Evolutionary conservation across 768 basidiomycete genomes (phyloP).

Genomic region (Thelephora ganbajun): DNA sequence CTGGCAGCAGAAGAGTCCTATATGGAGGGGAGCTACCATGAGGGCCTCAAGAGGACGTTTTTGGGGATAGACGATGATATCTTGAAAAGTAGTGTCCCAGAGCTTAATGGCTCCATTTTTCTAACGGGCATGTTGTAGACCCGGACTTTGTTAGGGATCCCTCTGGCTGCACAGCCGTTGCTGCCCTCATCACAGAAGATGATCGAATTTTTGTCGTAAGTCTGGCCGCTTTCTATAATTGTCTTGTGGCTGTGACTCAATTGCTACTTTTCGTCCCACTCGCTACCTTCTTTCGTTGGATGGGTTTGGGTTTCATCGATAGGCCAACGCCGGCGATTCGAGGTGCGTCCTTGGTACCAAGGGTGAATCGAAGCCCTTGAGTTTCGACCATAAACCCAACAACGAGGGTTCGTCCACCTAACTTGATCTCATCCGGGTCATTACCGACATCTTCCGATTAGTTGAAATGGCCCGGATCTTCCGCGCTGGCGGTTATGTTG

Average conservation of each 20-base stretch:
- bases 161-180: conserved; percentile 93
- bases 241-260: background rate
- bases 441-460: conserved; percentile 17
- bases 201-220: conserved; percentile 69
- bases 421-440: conserved; percentile 3
- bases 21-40: conserved; percentile 50
- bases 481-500: conserved; percentile 88
- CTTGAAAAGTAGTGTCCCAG: conserved; percentile 46
- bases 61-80: conserved; percentile 92
- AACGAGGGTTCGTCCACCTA: conserved; percentile 47
- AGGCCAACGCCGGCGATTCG: conserved; percentile 99
- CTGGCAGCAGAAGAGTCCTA: conserved; percentile 63
- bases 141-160: conserved; percentile 81
- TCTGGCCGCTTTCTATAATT: conserved; percentile 3
- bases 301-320: conserved; percentile 1
- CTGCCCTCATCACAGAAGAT: conserved; percentile 70
- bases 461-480: conserved; percentile 79
- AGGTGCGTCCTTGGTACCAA: conserved; percentile 75
- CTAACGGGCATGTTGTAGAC: conserved; percentile 30
- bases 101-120: background rate
- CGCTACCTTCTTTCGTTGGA: background rate
- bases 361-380: conserved; percentile 79
- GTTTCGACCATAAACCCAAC: conserved; percentile 91
- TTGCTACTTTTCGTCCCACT: background rate
- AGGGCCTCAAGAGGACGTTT: conserved; percentile 79